Evolutionary conservation across 2,329 filamentous ascomycete genomes (phyloP).

Genomic region (Clarireedia paspali): DNA sequence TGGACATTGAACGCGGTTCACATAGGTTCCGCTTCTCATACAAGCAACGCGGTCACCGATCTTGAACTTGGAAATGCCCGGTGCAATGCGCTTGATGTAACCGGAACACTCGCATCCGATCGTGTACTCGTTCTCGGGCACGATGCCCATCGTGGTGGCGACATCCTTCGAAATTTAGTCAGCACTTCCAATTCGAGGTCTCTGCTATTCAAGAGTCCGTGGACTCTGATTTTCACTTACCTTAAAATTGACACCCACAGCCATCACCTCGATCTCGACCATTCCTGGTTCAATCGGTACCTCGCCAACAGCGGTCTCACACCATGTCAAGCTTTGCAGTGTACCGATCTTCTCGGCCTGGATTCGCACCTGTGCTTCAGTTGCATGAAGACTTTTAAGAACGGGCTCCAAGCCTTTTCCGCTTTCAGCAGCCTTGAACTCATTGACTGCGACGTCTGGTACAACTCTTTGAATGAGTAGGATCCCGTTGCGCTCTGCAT

Average conservation of each 20-base stretch:
- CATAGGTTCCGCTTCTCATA: slow-evolving; percentile 1
- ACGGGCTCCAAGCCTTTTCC: not conserved
- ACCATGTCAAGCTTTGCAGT: not conserved
- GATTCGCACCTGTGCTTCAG: not conserved
- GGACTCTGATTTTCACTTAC: not conserved
- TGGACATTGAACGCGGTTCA: slow-evolving; percentile 8
- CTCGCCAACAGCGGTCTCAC: not conserved
- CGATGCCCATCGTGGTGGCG: slow-evolving; percentile 18
- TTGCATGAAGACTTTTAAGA: slow-evolving; percentile 1
- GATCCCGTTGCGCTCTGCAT: slow-evolving; percentile 25
- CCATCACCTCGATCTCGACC: slow-evolving; percentile 20
- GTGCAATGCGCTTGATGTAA: slow-evolving; percentile 21
- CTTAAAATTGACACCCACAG: slow-evolving; percentile 13
- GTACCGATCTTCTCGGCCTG: not conserved
- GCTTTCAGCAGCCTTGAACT: not conserved
- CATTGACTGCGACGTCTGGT: slow-evolving; percentile 16
- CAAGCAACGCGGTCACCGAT: slow-evolving; percentile 22
- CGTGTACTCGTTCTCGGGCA: slow-evolving; percentile 12
- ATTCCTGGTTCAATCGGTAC: not conserved
- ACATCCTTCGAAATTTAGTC: slow-evolving; percentile 9
- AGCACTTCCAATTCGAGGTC: too few relatives aligned
- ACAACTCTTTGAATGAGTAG: slow-evolving; percentile 23
- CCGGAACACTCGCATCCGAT: slow-evolving; percentile 24
- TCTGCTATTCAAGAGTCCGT: too few relatives aligned
- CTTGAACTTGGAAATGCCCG: slow-evolving; percentile 13